Evolutionary conservation across 2,329 filamentous ascomycete genomes (phyloP), one percentile per base, ranked within the genome.

Genomic region (Aspergillus arachidicola): DNA sequence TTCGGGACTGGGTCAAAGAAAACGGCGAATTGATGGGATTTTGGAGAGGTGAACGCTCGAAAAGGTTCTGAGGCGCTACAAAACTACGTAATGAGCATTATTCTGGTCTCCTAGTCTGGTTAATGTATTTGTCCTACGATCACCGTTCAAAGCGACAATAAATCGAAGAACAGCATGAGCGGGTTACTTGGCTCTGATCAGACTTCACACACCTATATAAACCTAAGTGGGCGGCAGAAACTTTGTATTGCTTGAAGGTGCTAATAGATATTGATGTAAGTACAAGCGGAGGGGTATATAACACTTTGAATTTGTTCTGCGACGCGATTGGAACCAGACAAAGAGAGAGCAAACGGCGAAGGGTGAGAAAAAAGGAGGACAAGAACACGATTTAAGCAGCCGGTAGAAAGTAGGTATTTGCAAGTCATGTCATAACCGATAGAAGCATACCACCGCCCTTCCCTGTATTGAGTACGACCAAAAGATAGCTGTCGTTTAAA

Each of bases 11-110:
- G 86, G 81, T 87, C 10, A 82, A 82, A 1, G 87, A 89, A 73
- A 89, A 84, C 28, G 87, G 86, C 3, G 85, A 88, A 70, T 73
- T 87, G 32, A 83, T 89, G 83, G 87, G 87, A 0, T 79, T 88
- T 46, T 87, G 86, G 86, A 84, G 82, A 68, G 85, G 85, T 3
- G 86, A 88, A 63, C 82, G 81, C 66, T 84, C 84, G 56, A 83
- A 84, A 69, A 69, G 78, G 54, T 80, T 82, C 63, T 80, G 45
- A 69, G 69, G 28, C 19, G 12, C 12, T 46, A 36, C 48, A 38
- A 41, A 50, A 21, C 16, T 12, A 38, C 3, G 28, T 50, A 30
- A 26, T 28, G n/a, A 38, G 19, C 34, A 32, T 21, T n/a, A 21
- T 19, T n/a, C 7, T 34, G 14, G 16, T 34, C 19, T 4, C 6